These are phyloP conservation scores for Adansonia digitata DNA, from an alignment of 345 rosid genomes.

Conservation along the genomic window DNA sequence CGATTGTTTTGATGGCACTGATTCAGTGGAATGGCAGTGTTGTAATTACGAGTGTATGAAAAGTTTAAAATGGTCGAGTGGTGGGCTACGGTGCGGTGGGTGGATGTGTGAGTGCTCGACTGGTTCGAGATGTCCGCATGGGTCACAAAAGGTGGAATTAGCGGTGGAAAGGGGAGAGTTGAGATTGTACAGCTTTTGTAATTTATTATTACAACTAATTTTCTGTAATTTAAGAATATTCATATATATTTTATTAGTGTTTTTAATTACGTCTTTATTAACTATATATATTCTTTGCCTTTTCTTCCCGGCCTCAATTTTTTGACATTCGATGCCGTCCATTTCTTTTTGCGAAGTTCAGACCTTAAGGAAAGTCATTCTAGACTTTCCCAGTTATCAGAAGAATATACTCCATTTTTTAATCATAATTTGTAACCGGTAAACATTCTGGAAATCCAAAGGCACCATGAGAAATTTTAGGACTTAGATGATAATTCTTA, in stretches of 20 bases:
- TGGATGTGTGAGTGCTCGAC: background rate
- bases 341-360: background rate
- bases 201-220: slow-evolving; percentile 8
- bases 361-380: background rate
- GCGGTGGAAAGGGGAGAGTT: slow-evolving; percentile 17
- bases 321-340: background rate
- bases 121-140: slow-evolving; percentile 20
- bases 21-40: slow-evolving; percentile 13
- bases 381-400: background rate
- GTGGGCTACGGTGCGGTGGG: background rate
- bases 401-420: background rate
- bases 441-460: background rate
- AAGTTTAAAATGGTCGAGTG: background rate
- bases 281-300: background rate
- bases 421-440: background rate
- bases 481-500: background rate
- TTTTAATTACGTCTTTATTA: background rate
- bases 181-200: slow-evolving; percentile 16
- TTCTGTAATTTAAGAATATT: slow-evolving; percentile 16
- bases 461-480: background rate
- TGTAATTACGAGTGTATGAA: background rate
- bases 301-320: background rate
- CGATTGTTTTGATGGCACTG: background rate
- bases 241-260: slow-evolving; percentile 13
- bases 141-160: slow-evolving; percentile 10